Conservation (phyloP, 2,329 filamentous ascomycete species). For the Cladosporium sp. region DNA sequence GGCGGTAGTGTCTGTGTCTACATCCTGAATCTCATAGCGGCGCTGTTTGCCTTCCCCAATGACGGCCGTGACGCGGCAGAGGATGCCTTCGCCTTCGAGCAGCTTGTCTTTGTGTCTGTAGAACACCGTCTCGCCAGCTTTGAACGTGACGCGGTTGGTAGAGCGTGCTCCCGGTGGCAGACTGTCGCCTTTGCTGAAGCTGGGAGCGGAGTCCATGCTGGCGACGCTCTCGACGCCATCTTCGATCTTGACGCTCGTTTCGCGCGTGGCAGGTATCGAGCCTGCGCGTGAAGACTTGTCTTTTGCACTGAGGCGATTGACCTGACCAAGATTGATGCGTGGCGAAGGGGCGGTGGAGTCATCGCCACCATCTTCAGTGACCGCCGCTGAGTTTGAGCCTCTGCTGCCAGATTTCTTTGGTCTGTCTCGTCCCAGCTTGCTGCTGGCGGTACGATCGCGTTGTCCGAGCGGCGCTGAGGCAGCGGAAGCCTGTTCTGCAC, state of each 20-base stretch:
- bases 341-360: slow-evolving; percentile 33
- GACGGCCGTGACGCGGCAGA: slow-evolving; percentile 48
- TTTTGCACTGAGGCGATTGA: slow-evolving; percentile 29
- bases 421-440: slow-evolving; percentile 22
- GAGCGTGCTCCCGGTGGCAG: slow-evolving; percentile 15
- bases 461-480: slow-evolving; percentile 30
- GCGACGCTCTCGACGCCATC: slow-evolving; percentile 42
- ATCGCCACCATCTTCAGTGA: slow-evolving; percentile 26
- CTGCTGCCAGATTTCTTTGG: slow-evolving; percentile 24
- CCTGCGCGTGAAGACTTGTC: slow-evolving; percentile 35
- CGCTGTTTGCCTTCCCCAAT: slow-evolving; percentile 52
- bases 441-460: slow-evolving; percentile 21
- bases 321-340: slow-evolving; percentile 22
- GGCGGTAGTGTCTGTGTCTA: slow-evolving; percentile 32
- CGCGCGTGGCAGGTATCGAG: slow-evolving; percentile 43
- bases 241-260: slow-evolving; percentile 49
- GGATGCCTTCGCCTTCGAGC: slow-evolving; percentile 48
- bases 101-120: slow-evolving; percentile 41
- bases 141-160: slow-evolving; percentile 29
- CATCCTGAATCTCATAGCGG: slow-evolving; percentile 50
- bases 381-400: slow-evolving; percentile 19
- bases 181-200: slow-evolving; percentile 14
- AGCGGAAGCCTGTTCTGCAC: slow-evolving; percentile 35
- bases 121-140: slow-evolving; percentile 46
- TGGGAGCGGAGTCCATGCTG: slow-evolving; percentile 38